phyloP scores from a whole-genome alignment of 257 asterid species.

The Capsicum rhomboideum region DNA sequence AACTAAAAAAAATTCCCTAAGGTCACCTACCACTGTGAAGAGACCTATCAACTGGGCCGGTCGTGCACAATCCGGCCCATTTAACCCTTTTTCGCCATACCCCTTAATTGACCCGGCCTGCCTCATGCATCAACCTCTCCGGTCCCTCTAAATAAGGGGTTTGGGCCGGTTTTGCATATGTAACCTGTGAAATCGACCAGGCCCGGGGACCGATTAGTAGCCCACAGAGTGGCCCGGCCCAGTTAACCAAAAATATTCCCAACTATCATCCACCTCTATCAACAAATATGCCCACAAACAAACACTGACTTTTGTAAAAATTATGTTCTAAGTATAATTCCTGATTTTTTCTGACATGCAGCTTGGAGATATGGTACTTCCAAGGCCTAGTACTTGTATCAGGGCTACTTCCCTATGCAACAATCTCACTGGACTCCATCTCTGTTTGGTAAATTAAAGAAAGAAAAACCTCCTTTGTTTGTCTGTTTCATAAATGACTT shows the following conservation, averaged over 20 bases:
- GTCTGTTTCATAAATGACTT: background rate
- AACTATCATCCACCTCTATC: background rate
- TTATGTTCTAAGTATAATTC: background rate
- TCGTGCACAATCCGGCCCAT: too few species aligned
- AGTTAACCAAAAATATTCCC: background rate
- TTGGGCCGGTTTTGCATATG: background rate
- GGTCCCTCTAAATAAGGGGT: background rate
- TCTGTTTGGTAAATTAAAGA: slow-evolving; percentile 17
- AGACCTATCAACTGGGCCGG: too few species aligned
- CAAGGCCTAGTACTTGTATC: slow-evolving; percentile 25
- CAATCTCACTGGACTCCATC: slow-evolving; percentile 19
- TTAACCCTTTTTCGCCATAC: too few species aligned
- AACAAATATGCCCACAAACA: background rate
- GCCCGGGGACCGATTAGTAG: background rate
- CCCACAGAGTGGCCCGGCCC: background rate
- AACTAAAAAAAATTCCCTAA: background rate
- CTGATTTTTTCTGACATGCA: background rate
- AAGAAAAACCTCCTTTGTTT: background rate
- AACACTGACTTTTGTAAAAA: background rate
- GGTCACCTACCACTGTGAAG: background rate
- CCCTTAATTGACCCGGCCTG: too few species aligned
- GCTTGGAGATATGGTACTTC: slow-evolving; percentile 31
- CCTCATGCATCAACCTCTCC: too few species aligned
- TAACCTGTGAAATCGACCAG: background rate
- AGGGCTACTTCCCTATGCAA: slow-evolving; percentile 24